phyloP scores from a whole-genome alignment of 306 rosid genomes.

The Hippophae rhamnoides region DNA sequence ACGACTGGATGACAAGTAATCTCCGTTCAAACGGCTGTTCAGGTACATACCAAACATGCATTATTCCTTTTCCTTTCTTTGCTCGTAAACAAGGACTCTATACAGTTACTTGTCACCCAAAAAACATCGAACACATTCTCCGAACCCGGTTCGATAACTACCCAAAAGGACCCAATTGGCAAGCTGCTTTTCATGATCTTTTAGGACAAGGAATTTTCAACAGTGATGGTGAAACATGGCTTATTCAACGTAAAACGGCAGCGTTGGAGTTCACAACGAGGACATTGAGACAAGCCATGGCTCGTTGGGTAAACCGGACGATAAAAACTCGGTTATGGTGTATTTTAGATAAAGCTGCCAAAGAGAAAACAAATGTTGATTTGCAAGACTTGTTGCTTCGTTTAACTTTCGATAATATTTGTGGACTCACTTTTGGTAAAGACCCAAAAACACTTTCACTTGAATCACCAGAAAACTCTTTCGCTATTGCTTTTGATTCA shows the following conservation, averaged over 20 bases:
- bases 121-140: slow-evolving; percentile 75
- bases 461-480: slow-evolving; percentile 46
- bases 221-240: slow-evolving; percentile 90
- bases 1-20: slow-evolving; percentile 68
- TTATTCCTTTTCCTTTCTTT: slow-evolving; percentile 62
- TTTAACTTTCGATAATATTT: slow-evolving; percentile 79
- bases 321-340: slow-evolving; percentile 69
- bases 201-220: slow-evolving; percentile 89
- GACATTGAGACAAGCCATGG: slow-evolving; percentile 84
- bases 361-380: slow-evolving; percentile 44
- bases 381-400: slow-evolving; percentile 76
- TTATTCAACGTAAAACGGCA: slow-evolving; percentile 88
- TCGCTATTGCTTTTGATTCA: slow-evolving; percentile 55
- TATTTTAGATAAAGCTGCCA: slow-evolving; percentile 59
- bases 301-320: slow-evolving; percentile 87
- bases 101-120: slow-evolving; percentile 71
- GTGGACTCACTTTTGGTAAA: slow-evolving; percentile 86
- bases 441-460: slow-evolving; percentile 82
- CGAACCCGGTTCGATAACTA: slow-evolving; percentile 70
- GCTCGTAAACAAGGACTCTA: slow-evolving; percentile 51
- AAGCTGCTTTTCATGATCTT: slow-evolving; percentile 79
- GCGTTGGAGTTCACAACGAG: slow-evolving; percentile 87
- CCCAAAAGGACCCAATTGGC: slow-evolving; percentile 86
- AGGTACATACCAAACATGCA: slow-evolving; percentile 76
- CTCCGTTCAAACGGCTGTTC: slow-evolving; percentile 42